Percentiles rank a stretch among this genome's conserved stretches.
Evolutionary conservation across 2,329 filamentous ascomycete genomes (phyloP).

Genomic region (Hymenoscyphus occultus): DNA sequence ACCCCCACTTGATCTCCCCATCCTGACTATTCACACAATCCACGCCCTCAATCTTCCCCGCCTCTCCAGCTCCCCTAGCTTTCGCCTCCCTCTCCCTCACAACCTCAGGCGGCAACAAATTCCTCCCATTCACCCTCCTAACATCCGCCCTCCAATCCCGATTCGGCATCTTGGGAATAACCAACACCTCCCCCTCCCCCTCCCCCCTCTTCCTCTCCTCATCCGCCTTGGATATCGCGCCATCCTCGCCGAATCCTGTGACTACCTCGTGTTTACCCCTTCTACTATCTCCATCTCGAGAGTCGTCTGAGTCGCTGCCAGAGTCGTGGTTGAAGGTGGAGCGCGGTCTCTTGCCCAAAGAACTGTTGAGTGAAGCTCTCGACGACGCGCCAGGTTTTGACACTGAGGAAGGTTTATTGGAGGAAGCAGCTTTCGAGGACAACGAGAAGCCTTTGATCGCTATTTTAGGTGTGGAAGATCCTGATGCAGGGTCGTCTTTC

Average conservation of each 20-base stretch:
- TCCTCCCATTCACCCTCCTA: conserved; percentile 45
- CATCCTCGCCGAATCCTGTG: conserved; percentile 49
- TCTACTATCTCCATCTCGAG: conserved; percentile 19
- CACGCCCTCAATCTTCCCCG: conserved; percentile 37
- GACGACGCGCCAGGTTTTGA: conserved; percentile 25
- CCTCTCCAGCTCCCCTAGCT: conserved; percentile 22
- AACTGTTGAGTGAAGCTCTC: conserved; percentile 23
- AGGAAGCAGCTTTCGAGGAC: conserved; percentile 29
- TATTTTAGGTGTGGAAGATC: conserved; percentile 32
- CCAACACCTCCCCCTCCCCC: conserved; percentile 35
- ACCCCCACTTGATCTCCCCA: conserved; percentile 43
- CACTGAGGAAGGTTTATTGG: conserved; percentile 1
- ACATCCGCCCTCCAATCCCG: conserved; percentile 60
- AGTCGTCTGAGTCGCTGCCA: conserved; percentile 54
- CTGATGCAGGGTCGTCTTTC: conserved; percentile 23
- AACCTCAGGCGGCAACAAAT: conserved; percentile 54
- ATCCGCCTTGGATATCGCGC: conserved; percentile 38
- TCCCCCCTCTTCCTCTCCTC: conserved; percentile 34
- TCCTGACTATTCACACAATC: conserved; percentile 48
- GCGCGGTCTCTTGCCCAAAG: conserved; percentile 42
- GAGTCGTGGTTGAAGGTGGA: conserved; percentile 53
- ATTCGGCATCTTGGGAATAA: conserved; percentile 59
- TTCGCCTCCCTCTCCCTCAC: conserved; percentile 45
- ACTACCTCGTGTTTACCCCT: conserved; percentile 45
- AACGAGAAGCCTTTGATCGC: conserved; percentile 42